Base-by-base conservation (phyloP, 116 monocot genomes). In the Dioscorea cayenensis region DNA sequence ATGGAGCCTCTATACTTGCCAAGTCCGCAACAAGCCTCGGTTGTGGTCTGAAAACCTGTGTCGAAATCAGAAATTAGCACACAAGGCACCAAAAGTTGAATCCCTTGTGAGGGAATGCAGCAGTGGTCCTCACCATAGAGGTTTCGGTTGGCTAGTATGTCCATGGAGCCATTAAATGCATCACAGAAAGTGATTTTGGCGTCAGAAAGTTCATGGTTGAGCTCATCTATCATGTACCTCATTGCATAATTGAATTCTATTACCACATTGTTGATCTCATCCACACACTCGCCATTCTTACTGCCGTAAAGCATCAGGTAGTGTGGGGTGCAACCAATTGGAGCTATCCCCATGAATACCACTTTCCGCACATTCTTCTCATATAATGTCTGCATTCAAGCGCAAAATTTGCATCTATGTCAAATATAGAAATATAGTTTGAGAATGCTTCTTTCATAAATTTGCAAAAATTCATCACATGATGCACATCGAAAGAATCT, bases 311-410 rank as follows among this genome's bases (percentile, higher is more conserved):
- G 63, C 78, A 69, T 85, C 59, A 94, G 72, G 71, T 90, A 94
- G 77, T 94, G 83, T 11, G 93, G 93, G 2, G 90, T 79, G 78
- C 93, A 94, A 22, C 93, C 93, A 7, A 94, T 78, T 5, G 90
- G 93, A 48, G 87, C 86, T 19, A 94, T 69, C 20, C 93, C 93
- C 93, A 90, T 87, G 6, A 94, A 73, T 3, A 94, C 83, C 23
- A 90, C 63, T 73, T 85, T 94, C 64, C 93, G 72, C 13, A 76
- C 83, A 22, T 84, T 86, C 8, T 66, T 67, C 14, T 83, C 72
- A 64, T 94, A 94, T 77, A 94, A 60, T 60, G 86, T 85, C 92
- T 88, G 79, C 86, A 72, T 0, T 68, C 50, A 59, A 27, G 12
- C 7, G 5, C 28, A 14, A 29, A 28, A 35, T 65, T 16, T 16